Evolutionary conservation across 202 grass and related monocot genomes (phyloP).

Genomic region (Panicum virgatum): DNA sequence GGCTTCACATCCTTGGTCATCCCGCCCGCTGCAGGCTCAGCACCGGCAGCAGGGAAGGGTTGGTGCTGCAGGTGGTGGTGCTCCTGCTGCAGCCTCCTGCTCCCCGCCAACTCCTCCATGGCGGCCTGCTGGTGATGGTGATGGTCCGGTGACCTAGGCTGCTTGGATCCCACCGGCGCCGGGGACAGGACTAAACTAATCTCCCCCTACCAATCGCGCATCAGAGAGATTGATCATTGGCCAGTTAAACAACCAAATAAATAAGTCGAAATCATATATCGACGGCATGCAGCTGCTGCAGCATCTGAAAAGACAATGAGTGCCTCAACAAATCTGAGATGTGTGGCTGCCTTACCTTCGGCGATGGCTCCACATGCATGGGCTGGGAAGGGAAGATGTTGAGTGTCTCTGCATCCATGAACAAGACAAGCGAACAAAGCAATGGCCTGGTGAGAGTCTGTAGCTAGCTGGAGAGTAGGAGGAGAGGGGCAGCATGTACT

Average conservation of each 20-base stretch:
- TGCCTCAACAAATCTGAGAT: constrained; percentile 18
- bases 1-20: constrained; percentile 65
- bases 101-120: constrained; percentile 62
- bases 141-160: constrained; percentile 50
- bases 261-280: not conserved
- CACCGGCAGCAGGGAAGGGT: constrained; percentile 34
- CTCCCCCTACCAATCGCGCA: constrained; percentile 50
- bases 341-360: constrained; percentile 47
- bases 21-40: constrained; percentile 42
- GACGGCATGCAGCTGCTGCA: not conserved
- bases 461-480: not conserved
- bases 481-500: constrained; percentile 7
- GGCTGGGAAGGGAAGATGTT: constrained; percentile 97
- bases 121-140: constrained; percentile 45
- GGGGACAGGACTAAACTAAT: constrained; percentile 71
- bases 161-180: constrained; percentile 66
- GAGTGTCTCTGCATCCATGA: constrained; percentile 90
- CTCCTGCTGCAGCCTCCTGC: constrained; percentile 61
- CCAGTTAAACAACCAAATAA: constrained; percentile 14
- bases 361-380: constrained; percentile 76
- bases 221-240: not conserved
- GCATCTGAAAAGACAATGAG: constrained; percentile 18
- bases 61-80: constrained; percentile 52
- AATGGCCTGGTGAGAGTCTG: constrained; percentile 12
- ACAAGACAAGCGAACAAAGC: constrained; percentile 37